Conservation (phyloP, 2,329 filamentous ascomycete species). For the Ceratocystis eucalypticola region DNA sequence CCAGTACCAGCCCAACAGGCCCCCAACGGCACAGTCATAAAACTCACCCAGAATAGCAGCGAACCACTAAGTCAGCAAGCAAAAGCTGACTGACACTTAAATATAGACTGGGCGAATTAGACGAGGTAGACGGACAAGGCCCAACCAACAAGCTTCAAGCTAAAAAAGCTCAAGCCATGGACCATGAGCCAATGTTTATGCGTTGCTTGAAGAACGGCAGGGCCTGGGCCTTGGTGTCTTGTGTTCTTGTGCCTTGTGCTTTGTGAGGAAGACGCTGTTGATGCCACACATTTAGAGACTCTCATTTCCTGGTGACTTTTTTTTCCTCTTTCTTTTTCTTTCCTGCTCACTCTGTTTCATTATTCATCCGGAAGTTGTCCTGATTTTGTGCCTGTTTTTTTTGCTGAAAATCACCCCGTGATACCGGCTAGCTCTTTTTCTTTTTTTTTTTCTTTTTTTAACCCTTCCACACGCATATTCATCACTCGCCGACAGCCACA, state of each 20-base stretch:
- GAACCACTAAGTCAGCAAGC: not conserved
- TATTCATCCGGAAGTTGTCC: not conserved
- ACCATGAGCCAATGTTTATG: not conserved
- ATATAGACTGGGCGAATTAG: not conserved
- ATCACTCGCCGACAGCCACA: not conserved
- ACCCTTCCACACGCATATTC: not conserved
- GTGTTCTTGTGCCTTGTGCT: too few species aligned
- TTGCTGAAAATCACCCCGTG: not conserved
- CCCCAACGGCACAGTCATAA: not conserved
- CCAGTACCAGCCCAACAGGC: not conserved
- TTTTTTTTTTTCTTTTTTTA: not conserved
- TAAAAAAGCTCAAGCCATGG: constrained; percentile 7
- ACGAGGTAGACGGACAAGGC: constrained; percentile 3
- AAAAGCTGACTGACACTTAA: not conserved
- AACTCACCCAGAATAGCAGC: not conserved
- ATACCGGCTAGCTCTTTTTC: not conserved
- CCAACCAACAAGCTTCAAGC: not conserved
- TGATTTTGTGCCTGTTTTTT: not conserved
- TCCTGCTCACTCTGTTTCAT: not conserved
- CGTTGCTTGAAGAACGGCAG: not conserved
- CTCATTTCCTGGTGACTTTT: not conserved
- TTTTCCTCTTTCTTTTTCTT: not conserved
- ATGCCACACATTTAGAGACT: not conserved
- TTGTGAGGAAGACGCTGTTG: not conserved
- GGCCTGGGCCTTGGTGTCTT: too few species aligned